Evolutionary conservation across 306 rosid species (phyloP).

Genomic region (Vigna unguiculata): DNA sequence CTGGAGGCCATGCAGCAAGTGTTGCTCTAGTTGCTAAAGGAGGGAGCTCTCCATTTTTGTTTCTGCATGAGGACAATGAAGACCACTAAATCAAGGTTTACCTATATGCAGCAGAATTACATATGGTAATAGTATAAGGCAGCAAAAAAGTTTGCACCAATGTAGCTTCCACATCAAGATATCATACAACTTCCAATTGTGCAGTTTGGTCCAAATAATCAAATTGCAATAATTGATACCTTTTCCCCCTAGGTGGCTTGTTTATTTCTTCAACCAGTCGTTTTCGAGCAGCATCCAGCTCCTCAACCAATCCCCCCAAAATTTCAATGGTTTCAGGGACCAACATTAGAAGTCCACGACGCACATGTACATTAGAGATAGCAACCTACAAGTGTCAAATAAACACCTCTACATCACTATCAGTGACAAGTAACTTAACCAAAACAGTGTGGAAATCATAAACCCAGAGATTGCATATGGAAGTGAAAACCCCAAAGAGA

Average conservation of each 20-base stretch:
- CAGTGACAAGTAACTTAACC: background rate
- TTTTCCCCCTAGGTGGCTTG: constrained; percentile 89
- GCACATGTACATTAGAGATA: constrained; percentile 73
- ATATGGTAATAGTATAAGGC: constrained; percentile 18
- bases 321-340: constrained; percentile 81
- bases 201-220: constrained; percentile 22
- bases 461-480: constrained; percentile 28
- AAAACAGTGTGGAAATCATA: constrained; percentile 16
- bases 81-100: constrained; percentile 26
- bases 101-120: constrained; percentile 4
- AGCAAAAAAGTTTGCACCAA: constrained; percentile 24
- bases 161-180: constrained; percentile 12
- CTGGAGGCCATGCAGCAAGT: constrained; percentile 85
- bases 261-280: constrained; percentile 81
- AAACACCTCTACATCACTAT: constrained; percentile 42
- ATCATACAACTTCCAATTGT: background rate
- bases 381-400: constrained; percentile 64
- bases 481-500: constrained; percentile 34
- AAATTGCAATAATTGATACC: constrained; percentile 53
- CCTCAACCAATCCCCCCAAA: constrained; percentile 87
- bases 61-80: constrained; percentile 60
- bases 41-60: constrained; percentile 71
- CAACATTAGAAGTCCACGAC: constrained; percentile 87
- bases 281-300: constrained; percentile 82
- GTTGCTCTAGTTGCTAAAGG: constrained; percentile 82